Percentiles rank a stretch among this genome's conserved stretches.
Conservation (phyloP, 225 moss, liverwort and hornwort genomes). For the Pleurozium schreberi region DNA sequence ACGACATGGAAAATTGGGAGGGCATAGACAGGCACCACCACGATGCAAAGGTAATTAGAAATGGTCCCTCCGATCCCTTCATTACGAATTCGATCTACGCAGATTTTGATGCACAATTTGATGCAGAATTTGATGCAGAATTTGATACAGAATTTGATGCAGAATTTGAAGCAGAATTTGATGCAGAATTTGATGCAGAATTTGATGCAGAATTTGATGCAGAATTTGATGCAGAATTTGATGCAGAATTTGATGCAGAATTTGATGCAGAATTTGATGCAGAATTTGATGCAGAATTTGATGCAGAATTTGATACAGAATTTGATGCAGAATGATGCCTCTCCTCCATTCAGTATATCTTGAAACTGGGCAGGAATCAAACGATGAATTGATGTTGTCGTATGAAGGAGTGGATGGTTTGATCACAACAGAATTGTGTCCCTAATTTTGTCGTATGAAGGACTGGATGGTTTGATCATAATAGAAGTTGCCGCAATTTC, state of each 20-base stretch:
- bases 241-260: background rate
- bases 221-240: background rate
- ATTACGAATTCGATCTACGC: background rate
- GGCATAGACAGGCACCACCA: conserved; percentile 19
- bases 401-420: background rate
- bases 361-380: background rate
- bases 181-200: background rate
- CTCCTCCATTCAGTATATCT: background rate
- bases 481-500: background rate
- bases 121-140: background rate
- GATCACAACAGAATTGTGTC: background rate
- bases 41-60: background rate
- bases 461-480: background rate
- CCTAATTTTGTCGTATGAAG: background rate
- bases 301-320: background rate
- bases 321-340: background rate
- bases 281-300: background rate
- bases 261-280: background rate
- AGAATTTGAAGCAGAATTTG: too few relatives aligned
- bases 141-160: background rate
- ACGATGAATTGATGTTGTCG: background rate
- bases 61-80: background rate
- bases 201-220: background rate
- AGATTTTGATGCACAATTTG: too few relatives aligned
- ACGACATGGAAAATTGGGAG: conserved; percentile 29